Base-by-base conservation (phyloP, 192 early-diverging fungal species). In the Mortierella hygrophila region DNA sequence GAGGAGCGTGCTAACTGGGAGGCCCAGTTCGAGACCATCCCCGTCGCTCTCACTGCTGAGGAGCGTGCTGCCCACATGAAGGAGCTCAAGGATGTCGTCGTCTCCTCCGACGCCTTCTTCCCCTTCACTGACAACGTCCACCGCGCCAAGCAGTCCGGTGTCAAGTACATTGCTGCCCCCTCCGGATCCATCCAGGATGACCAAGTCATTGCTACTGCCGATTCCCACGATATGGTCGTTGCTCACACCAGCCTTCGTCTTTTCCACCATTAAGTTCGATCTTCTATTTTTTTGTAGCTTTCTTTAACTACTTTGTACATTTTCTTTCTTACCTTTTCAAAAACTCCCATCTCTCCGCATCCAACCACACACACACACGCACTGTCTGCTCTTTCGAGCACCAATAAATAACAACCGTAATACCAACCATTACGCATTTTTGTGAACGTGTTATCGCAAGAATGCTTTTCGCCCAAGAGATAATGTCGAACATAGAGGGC, bases 51-150 rank as follows among this genome's bases (percentile, higher is more conserved):
- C 87, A 96, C 97, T 32, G 92, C 88, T 40, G 93, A 92, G 42
- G 97, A 98, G 88, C 95, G 96, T 78, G 90, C 90, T 47, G 93
- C 90, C 75, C 96, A 96, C 89, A 93, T 96, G 90, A 85, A 89
- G 65, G 72, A 91, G 79, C 89, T 97, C 55, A 88, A 72, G 21
- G 96, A 92, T 75, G 94, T 99, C 29, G 96, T 96, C 15, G 89
- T 99, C 23, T 93, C 95, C 6, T 97, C 96, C n/a, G 98, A 99
- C 88, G 98, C 98, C 38, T 99, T 99, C 94, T 99, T 99, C 96
- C 98, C 98, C 77, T 99, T 99, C 93, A 91, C 95, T 7, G 98
- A 99, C 90, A 99, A 98, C 82, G 91, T 99, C 69, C 94, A 97
- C 81, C 91, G 98, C 68, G 98, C 94, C 38, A 90, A 91, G 47